Evolutionary conservation across 2,329 filamentous ascomycete species (phyloP).

Genomic region (Didymella exigua): DNA sequence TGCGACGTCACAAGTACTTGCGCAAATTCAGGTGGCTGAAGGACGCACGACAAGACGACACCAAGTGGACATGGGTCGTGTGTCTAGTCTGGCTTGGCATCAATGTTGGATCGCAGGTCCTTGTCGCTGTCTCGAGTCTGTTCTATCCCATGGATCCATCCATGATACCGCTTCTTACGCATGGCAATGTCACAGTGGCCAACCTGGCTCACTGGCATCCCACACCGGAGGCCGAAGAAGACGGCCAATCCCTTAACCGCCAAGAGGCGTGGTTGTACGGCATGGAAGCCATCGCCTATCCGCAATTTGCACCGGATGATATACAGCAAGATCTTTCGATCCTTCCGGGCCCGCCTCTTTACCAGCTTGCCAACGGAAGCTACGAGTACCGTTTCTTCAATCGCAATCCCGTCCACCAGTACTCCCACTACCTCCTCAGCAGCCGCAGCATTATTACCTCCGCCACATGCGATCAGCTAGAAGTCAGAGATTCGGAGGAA

Average conservation of each 20-base stretch:
- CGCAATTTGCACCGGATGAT: conserved; percentile 19
- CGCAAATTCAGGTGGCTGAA: conserved; percentile 36
- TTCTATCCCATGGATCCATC: conserved; percentile 46
- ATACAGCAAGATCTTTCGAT: conserved; percentile 27
- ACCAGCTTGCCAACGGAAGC: conserved; percentile 22
- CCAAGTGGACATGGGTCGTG: conserved; percentile 42
- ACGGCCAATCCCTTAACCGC: background rate
- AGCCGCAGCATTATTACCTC: conserved; percentile 23
- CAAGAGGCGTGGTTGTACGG: conserved; percentile 41
- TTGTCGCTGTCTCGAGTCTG: conserved; percentile 41
- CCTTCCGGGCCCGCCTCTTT: conserved; percentile 34
- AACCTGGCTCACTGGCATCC: conserved; percentile 34
- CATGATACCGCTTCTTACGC: conserved; percentile 30
- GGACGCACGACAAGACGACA: conserved; percentile 39
- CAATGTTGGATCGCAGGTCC: conserved; percentile 43
- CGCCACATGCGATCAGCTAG: conserved; percentile 26
- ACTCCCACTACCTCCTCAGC: conserved; percentile 36
- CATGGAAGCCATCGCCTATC: conserved; percentile 36
- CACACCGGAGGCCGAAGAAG: background rate
- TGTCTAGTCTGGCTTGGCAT: conserved; percentile 41
- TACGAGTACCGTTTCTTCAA: conserved; percentile 44
- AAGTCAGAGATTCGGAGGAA: conserved; percentile 6
- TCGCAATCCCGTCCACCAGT: conserved; percentile 38
- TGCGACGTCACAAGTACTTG: conserved; percentile 32
- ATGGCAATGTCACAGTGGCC: conserved; percentile 37